phyloP scores from a whole-genome alignment of 768 basidiomycete genomes.

The Termitomyces bulborhizus region DNA sequence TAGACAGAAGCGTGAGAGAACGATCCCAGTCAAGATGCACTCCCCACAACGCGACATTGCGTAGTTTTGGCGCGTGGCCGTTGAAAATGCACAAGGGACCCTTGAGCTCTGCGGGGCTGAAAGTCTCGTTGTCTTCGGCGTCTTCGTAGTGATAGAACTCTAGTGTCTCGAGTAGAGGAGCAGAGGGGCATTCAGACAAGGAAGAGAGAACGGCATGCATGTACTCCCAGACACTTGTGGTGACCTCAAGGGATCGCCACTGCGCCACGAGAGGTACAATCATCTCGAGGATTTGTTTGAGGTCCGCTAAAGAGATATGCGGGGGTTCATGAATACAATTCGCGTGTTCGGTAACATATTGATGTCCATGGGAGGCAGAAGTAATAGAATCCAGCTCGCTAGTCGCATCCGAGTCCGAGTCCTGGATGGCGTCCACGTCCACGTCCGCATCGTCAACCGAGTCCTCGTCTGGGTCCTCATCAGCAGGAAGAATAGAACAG shows the following conservation, averaged over 20 bases:
- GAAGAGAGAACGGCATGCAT: constrained; percentile 37
- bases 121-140: constrained; percentile 31
- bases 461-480: constrained; percentile 19
- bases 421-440: neutral
- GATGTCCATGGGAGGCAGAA: constrained; percentile 1
- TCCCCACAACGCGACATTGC: constrained; percentile 51
- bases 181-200: constrained; percentile 36
- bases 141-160: constrained; percentile 54
- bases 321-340: constrained; percentile 14
- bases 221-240: constrained; percentile 39
- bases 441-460: constrained; percentile 14
- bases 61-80: constrained; percentile 48
- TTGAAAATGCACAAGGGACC: constrained; percentile 44
- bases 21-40: constrained; percentile 65
- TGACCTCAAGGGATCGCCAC: constrained; percentile 47
- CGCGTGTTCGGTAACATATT: constrained; percentile 17
- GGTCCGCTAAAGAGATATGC: constrained; percentile 26
- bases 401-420: too few species aligned
- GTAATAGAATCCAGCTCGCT: neutral
- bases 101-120: constrained; percentile 34
- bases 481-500: constrained; percentile 22
- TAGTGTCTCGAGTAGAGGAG: constrained; percentile 49
- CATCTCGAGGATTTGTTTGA: constrained; percentile 31
- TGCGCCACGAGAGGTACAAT: constrained; percentile 47
- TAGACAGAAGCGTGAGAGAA: constrained; percentile 34